Evolutionary conservation across 1,139 yeast genomes (phyloP).

Genomic region (Saccharomycopsis phalli): DNA sequence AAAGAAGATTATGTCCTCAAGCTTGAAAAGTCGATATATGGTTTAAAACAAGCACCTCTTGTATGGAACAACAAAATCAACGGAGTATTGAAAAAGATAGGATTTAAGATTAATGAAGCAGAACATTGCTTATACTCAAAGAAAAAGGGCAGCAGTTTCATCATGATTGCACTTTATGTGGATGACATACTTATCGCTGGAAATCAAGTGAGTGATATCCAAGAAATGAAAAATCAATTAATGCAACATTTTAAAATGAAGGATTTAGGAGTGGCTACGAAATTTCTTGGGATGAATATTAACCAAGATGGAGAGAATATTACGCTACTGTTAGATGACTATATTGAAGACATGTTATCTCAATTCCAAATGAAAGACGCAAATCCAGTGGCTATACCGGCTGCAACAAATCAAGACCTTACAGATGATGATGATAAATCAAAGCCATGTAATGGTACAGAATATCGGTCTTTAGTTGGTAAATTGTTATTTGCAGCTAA

Average conservation of each 20-base stretch:
- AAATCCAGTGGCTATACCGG: constrained; percentile 9
- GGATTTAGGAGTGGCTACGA: too few species aligned
- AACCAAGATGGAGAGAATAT: neutral
- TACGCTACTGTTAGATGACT: neutral
- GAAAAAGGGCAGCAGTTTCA: too few species aligned
- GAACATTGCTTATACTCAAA: constrained; percentile 4
- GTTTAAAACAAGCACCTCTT: constrained; percentile 24
- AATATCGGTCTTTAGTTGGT: constrained; percentile 20
- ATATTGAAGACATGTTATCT: constrained; percentile 2
- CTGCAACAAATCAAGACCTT: constrained; percentile 6
- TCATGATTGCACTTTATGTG: too few species aligned
- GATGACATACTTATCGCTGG: too few species aligned
- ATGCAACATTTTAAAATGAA: too few species aligned
- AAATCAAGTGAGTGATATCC: too few species aligned
- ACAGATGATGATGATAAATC: neutral
- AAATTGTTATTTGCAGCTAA: constrained; percentile 20
- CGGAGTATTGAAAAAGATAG: constrained; percentile 9
- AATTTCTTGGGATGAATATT: too few species aligned
- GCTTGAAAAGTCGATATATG: constrained; percentile 23
- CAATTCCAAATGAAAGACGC: neutral
- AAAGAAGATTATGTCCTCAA: too few species aligned
- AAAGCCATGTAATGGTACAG: constrained; percentile 10
- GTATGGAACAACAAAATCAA: constrained; percentile 21
- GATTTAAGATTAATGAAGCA: constrained; percentile 14
- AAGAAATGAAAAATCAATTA: too few species aligned